Evolutionary conservation across 768 basidiomycete genomes (phyloP), one percentile per base, ranked within the genome.

Genomic region (Nidula microcarpa): DNA sequence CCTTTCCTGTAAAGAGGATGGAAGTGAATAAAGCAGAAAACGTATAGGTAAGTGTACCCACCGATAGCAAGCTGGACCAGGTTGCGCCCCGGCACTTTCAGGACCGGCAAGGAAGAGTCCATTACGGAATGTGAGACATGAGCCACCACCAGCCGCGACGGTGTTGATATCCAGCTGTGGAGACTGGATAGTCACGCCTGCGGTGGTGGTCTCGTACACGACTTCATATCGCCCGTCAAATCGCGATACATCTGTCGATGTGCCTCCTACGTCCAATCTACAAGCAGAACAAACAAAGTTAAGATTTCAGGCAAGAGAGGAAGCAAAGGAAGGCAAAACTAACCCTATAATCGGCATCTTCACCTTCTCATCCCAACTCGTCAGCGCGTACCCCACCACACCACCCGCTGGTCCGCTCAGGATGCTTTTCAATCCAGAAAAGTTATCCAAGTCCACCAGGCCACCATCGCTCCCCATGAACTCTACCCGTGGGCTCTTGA

Each of bases 391-490:
- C 0, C 96, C 96, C 0, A 98, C 96, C 5, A 98, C 96, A 3
- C 95, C 95, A 2, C 95, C 95, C 0, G 95, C 96, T 0, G 95
- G 96, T 2, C 91, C 92, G 60, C 91, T 94, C 36, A 97, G 69
- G 57, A 98, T 94, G 57, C 89, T 92, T 77, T 94, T 95, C 60
- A 98, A 70, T 0, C 95, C 96, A 0, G 91, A 93, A 66, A 98
- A 98, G 62, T 91, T 89, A 53, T 81, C 68, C 10, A 89, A 69
- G 63, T 92, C 89, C 18, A 93, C 72, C 8, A 95, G 72, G 6
- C 91, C 91, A 5, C 93, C 96, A 62, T 98, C 95, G 51, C 89
- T 91, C 35, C 88, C 89, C 96, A 98, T 98, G 64, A 98, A 98
- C 64, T 95, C 94, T 33, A 97, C 93, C 2, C 91, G 73, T 1